Conservation (phyloP, 2,329 filamentous ascomycete species). For the Penicillium occitanis region DNA sequence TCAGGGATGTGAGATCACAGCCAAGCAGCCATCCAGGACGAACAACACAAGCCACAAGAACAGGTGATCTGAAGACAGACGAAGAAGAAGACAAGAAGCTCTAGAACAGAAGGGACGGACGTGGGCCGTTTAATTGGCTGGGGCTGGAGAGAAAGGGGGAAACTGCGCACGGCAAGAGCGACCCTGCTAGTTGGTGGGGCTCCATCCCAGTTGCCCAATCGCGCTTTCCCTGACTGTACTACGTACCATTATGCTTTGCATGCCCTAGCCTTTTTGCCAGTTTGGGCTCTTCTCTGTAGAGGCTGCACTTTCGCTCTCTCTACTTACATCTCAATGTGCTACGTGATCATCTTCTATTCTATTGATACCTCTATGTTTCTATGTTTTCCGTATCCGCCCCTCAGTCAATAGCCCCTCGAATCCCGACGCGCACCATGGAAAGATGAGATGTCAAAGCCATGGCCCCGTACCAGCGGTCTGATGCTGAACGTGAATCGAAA, state of each 20-base stretch:
- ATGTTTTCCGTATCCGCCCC: neutral
- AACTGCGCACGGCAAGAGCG: conserved; percentile 9
- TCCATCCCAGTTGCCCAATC: neutral
- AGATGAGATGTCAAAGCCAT: neutral
- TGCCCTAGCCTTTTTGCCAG: neutral
- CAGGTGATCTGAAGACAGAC: neutral
- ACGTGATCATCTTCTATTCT: neutral
- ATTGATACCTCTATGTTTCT: neutral
- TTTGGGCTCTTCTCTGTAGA: neutral
- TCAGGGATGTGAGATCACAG: conserved; percentile 10
- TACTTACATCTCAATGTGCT: neutral
- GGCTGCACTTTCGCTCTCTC: neutral
- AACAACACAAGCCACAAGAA: neutral
- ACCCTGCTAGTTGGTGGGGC: neutral
- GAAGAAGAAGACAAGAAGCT: neutral
- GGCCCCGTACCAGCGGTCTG: conserved; percentile 3
- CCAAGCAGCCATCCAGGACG: neutral
- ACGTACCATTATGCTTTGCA: neutral
- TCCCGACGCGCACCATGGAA: neutral
- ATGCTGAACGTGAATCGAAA: neutral
- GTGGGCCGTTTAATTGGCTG: conserved; percentile 13
- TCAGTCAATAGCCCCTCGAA: neutral
- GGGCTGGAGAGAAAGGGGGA: conserved; percentile 17
- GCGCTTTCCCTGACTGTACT: neutral
- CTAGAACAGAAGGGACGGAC: conserved; percentile 8